phyloP scores from a whole-genome alignment of 495 filamentous ascomycete genomes.

The Bacidia rubella region DNA sequence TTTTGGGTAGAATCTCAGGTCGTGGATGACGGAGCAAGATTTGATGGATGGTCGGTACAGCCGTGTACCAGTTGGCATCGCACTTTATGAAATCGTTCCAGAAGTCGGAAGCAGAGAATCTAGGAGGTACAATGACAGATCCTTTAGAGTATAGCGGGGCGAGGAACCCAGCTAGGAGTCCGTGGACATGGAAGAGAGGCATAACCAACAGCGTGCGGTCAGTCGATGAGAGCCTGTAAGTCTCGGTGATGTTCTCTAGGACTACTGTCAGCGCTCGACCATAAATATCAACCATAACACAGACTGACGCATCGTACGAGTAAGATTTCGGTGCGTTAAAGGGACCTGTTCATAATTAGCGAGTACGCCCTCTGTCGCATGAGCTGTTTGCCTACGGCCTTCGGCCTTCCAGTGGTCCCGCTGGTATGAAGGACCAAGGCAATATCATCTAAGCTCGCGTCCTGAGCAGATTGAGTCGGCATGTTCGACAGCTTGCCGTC shows the following conservation, averaged over 20 bases:
- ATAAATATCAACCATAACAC: too few species aligned
- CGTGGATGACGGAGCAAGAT: conserved; percentile 60
- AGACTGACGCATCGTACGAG: conserved; percentile 51
- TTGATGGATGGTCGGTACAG: conserved; percentile 80
- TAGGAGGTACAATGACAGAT: conserved; percentile 56
- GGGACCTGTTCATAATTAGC: conserved; percentile 35
- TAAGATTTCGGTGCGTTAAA: conserved; percentile 66
- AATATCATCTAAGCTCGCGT: conserved; percentile 42
- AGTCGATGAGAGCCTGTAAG: conserved; percentile 50
- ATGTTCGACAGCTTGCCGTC: conserved; percentile 46
- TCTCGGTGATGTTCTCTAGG: conserved; percentile 55
- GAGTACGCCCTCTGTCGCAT: not conserved
- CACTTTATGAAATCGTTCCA: conserved; percentile 58
- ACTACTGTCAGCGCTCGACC: conserved; percentile 5
- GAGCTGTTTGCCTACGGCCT: conserved; percentile 39
- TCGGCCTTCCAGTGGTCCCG: conserved; percentile 63
- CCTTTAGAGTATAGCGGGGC: conserved; percentile 59
- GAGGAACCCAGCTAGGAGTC: conserved; percentile 64
- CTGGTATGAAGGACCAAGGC: conserved; percentile 64
- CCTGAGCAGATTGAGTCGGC: conserved; percentile 32
- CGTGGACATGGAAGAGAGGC: conserved; percentile 84
- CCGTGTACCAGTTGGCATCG: conserved; percentile 79
- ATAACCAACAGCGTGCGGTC: conserved; percentile 81
- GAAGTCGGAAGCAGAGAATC: conserved; percentile 74
- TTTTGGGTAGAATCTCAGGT: conserved; percentile 50